Conservation (phyloP, 2,329 filamentous ascomycete species). For the Sporothrix dimorphospora region DNA sequence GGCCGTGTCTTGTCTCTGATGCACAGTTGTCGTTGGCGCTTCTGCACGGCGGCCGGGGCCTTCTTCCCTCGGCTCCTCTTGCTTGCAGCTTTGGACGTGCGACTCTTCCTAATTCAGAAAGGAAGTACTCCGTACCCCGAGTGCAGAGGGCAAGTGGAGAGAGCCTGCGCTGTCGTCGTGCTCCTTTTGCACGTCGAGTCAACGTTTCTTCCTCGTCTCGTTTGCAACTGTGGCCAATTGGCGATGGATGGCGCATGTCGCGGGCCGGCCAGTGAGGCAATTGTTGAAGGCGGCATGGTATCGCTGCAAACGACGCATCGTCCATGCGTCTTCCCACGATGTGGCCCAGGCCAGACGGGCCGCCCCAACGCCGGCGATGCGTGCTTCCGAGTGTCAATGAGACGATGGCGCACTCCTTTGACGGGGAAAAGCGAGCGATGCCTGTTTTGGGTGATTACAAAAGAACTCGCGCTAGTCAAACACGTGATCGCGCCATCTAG, state of each 20-base stretch:
- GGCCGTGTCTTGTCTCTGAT: neutral
- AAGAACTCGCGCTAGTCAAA: neutral
- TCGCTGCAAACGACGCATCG: neutral
- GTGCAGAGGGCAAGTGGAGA: neutral
- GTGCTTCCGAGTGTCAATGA: conserved; percentile 1
- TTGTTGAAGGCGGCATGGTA: neutral
- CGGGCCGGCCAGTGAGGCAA: conserved; percentile 9
- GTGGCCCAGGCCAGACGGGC: conserved; percentile 17
- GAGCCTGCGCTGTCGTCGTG: neutral
- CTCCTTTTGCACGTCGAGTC: neutral
- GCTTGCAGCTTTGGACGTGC: neutral
- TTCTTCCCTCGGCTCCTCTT: neutral
- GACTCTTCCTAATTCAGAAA: neutral
- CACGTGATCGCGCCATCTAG: conserved; percentile 13
- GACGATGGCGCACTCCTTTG: neutral
- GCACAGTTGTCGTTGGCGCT: conserved; percentile 5
- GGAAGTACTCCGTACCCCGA: neutral
- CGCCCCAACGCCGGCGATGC: conserved; percentile 4
- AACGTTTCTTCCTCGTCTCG: neutral
- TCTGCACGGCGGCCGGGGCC: conserved; percentile 18
- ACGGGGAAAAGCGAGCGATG: conserved; percentile 7
- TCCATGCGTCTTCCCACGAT: neutral
- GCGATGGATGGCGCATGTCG: neutral
- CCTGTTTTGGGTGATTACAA: neutral
- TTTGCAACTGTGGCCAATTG: neutral